phyloP scores from a whole-genome alignment of 345 rosid genomes.

The Eucalyptus pumila region DNA sequence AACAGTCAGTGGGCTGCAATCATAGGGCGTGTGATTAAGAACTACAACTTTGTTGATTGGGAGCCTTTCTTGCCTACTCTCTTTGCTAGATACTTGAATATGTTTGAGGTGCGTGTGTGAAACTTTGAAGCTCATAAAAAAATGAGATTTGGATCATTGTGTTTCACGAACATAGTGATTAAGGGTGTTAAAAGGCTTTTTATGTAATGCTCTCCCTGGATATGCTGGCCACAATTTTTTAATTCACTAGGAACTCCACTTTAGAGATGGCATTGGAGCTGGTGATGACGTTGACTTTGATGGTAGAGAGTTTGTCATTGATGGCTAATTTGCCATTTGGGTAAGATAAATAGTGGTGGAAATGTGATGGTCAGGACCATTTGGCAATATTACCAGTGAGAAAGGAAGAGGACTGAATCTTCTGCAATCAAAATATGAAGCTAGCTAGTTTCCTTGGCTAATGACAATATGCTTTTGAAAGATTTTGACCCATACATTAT shows the following conservation, averaged over 20 bases:
- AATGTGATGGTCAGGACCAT: background rate
- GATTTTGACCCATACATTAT: background rate
- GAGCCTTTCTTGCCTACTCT: slow-evolving; percentile 67
- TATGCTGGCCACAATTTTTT: background rate
- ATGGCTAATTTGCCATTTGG: background rate
- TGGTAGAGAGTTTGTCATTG: background rate
- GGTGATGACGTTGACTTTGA: background rate
- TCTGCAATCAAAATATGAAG: background rate
- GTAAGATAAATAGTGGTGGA: background rate
- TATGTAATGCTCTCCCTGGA: background rate
- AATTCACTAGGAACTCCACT: background rate
- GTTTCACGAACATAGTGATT: background rate
- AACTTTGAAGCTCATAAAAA: background rate
- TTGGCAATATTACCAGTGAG: background rate
- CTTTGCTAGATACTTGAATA: slow-evolving; percentile 73
- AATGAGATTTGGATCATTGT: background rate
- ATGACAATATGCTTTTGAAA: background rate
- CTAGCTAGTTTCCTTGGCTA: background rate
- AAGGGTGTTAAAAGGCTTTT: background rate
- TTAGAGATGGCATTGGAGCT: background rate
- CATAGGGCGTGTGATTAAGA: slow-evolving; percentile 78
- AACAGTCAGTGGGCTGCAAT: slow-evolving; percentile 94
- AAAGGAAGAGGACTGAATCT: background rate
- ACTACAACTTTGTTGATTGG: slow-evolving; percentile 65
- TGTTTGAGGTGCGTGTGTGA: slow-evolving; percentile 82